Base-by-base conservation (phyloP, 2,329 filamentous ascomycete species). In the Xylariomycetidae sp. region DNA sequence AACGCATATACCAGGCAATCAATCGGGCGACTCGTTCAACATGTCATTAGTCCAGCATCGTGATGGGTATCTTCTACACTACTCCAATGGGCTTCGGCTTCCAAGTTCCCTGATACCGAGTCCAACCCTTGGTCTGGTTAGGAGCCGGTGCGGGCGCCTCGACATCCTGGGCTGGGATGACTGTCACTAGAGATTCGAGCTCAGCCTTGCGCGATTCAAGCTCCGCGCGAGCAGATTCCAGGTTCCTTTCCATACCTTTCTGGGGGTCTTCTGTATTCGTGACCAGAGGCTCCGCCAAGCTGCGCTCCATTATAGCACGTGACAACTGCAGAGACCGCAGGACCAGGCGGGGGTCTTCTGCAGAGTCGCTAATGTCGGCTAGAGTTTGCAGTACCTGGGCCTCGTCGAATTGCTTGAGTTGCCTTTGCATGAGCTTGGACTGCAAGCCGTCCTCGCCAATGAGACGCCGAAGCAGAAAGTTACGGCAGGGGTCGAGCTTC, bases 81-180 rank as follows among this genome's bases (percentile, higher is more conserved):
- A 71, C 59, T 5, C 75, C 75, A 44, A 79, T 78, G 1, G 75
- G 74, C 45, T 70, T 74, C 8, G 74, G 64, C 37, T 65, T 67
- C 75, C 75, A 79, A 3, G 59, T 50, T 6, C 70, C 72, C 30
- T 69, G 56, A 43, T 68, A 72, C 36, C 59, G 57, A 15, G 60
- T 58, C 74, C 75, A 79, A 16, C 61, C 59, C 26, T 50, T 49
- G 10, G 47, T 44, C 32, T 44, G 46, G 25, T 17, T 34, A 10
- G 38, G n/a, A 6, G 22, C 20, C 34, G 42, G 40, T 9, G n/a
- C 47, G 37, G 26, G 37, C 25, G 6, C 39, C 42, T 46, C 39
- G 9, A 35, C 31, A 5, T 25, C n/a, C 17, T 39, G 33, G 30
- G 20, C 25, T 46, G 35, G 8, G 15, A 34, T 34, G 30, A 26